Conservation (phyloP, 2,329 filamentous ascomycete genomes). For the Alternaria postmessia region DNA sequence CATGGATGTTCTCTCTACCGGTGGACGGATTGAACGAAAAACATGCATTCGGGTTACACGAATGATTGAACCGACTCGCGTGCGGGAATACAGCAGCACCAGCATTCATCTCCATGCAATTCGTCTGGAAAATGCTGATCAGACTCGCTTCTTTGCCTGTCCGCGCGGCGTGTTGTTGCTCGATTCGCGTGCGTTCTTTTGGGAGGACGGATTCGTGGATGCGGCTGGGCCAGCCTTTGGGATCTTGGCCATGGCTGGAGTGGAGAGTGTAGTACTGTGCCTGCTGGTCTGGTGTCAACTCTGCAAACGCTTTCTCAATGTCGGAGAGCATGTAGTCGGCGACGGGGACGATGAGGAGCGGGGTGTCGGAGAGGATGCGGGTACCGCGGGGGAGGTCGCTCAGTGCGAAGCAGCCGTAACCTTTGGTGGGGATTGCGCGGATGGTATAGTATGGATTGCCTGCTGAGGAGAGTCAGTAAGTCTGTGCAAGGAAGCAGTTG, state of each 20-base stretch:
- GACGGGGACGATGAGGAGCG: slow-evolving; percentile 48
- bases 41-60: slow-evolving; percentile 52
- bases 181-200: slow-evolving; percentile 35
- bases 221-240: slow-evolving; percentile 35
- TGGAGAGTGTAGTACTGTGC: slow-evolving; percentile 40
- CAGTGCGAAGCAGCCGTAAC: slow-evolving; percentile 54
- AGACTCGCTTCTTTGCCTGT: slow-evolving; percentile 28
- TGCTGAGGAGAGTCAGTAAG: not conserved
- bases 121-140: slow-evolving; percentile 52
- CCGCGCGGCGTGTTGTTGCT: slow-evolving; percentile 44
- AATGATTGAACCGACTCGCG: slow-evolving; percentile 53
- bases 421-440: slow-evolving; percentile 47
- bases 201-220: slow-evolving; percentile 32
- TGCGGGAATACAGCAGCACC: slow-evolving; percentile 49
- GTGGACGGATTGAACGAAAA: slow-evolving; percentile 47
- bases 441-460: slow-evolving; percentile 42
- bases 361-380: slow-evolving; percentile 51
- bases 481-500: not conserved
- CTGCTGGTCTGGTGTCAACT: slow-evolving; percentile 30
- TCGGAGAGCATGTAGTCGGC: slow-evolving; percentile 44
- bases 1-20: slow-evolving; percentile 44
- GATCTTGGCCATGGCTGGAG: slow-evolving; percentile 38
- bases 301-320: slow-evolving; percentile 39
- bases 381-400: slow-evolving; percentile 48
- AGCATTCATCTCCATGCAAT: slow-evolving; percentile 49